Conservation (phyloP, 1,284 basidiomycete genomes). For the Tranzscheliella williamsii region DNA sequence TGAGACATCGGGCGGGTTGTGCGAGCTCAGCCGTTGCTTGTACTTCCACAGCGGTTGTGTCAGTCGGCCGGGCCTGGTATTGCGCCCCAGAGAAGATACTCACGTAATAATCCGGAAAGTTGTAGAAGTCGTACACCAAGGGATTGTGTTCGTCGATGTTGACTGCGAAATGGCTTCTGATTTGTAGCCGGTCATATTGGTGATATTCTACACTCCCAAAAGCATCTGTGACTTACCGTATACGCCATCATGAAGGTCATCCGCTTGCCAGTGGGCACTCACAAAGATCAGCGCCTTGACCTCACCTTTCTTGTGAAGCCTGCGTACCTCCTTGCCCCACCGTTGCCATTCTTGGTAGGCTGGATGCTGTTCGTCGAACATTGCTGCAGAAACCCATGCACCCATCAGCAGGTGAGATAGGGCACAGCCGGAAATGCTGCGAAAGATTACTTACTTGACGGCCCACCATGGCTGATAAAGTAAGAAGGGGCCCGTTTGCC, state of each 20-base stretch:
- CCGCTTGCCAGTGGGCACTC: constrained; percentile 64
- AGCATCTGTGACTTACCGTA: constrained; percentile 10
- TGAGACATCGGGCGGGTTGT: constrained; percentile 45
- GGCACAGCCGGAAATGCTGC: no score
- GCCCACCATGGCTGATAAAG: constrained; percentile 58
- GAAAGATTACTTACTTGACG: constrained; percentile 58
- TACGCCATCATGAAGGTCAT: constrained; percentile 49
- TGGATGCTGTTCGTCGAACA: constrained; percentile 60
- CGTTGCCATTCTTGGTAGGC: constrained; percentile 63
- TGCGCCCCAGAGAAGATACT: not conserved
- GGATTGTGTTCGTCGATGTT: constrained; percentile 61
- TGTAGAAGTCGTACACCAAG: constrained; percentile 64
- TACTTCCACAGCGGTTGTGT: constrained; percentile 59
- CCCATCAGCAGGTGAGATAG: no score
- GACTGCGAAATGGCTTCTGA: no score
- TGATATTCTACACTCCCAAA: not conserved
- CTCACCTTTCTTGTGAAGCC: constrained; percentile 26
- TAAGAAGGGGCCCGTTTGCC: constrained; percentile 23
- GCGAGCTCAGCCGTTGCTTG: constrained; percentile 57
- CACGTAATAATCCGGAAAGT: constrained; percentile 52
- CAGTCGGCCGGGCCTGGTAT: no score
- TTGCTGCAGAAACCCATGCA: constrained; percentile 25
- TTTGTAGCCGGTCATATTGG: not conserved
- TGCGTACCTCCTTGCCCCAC: constrained; percentile 58
- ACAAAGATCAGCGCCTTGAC: constrained; percentile 63